These are phyloP conservation scores for Fraxinus excelsior DNA, from an alignment of 257 asterid genomes.

Conservation along the genomic window DNA sequence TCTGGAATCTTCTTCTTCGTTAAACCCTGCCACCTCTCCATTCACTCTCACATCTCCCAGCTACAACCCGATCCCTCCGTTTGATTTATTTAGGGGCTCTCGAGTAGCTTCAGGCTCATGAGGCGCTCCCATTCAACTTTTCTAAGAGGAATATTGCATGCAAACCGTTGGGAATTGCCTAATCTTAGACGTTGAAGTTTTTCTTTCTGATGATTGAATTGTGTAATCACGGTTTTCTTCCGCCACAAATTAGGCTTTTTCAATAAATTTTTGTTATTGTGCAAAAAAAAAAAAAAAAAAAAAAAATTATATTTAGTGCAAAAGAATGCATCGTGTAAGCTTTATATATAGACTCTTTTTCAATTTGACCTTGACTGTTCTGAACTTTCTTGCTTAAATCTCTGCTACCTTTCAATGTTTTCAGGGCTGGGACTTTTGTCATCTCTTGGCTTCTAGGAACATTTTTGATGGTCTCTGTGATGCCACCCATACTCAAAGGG, in stretches of 20 bases:
- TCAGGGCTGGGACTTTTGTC: constrained; percentile 83
- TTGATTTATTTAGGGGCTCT: not conserved
- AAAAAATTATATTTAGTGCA: not conserved
- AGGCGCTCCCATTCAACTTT: not conserved
- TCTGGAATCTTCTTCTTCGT: not conserved
- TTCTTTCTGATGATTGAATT: no score
- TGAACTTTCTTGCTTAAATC: constrained; percentile 15
- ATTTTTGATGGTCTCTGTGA: constrained; percentile 90
- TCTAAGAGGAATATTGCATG: no score
- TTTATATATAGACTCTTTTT: not conserved
- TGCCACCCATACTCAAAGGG: constrained; percentile 89
- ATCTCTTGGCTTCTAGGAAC: constrained; percentile 96
- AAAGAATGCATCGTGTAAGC: not conserved
- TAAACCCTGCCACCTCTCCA: not conserved
- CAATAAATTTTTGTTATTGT: no score
- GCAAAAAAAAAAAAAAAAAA: no score
- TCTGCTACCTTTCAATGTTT: constrained; percentile 5
- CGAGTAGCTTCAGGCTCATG: not conserved
- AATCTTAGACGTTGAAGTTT: no score
- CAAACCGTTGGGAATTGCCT: no score
- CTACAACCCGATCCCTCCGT: not conserved
- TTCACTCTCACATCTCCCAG: not conserved
- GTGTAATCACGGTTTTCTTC: no score
- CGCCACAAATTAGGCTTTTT: no score
- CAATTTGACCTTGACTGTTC: not conserved